phyloP scores from a whole-genome alignment of 257 asterid genomes.

The Coffea canephora region DNA sequence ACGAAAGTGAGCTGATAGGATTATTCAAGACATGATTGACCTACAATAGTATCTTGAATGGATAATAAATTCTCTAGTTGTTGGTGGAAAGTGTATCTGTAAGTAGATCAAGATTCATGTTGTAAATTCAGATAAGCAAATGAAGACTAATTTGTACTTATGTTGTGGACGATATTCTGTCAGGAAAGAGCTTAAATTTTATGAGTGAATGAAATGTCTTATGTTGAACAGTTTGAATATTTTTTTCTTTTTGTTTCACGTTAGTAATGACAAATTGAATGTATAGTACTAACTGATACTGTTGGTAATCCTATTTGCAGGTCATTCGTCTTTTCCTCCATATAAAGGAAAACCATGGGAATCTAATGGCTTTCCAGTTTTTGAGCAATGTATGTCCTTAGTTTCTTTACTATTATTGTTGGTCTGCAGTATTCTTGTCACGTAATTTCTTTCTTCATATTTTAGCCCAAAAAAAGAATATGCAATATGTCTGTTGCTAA shows the following conservation, averaged over 20 bases:
- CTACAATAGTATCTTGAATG: not conserved
- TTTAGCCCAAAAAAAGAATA: not conserved
- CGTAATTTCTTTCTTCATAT: not conserved
- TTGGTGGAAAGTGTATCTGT: not conserved
- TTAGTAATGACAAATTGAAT: slow-evolving; percentile 8
- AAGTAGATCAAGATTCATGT: not conserved
- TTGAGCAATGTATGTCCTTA: slow-evolving; percentile 73
- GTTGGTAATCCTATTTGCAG: slow-evolving; percentile 46
- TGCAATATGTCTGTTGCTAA: slow-evolving; percentile 6
- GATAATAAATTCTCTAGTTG: not conserved
- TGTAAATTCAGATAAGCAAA: not conserved
- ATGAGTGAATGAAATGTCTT: not conserved
- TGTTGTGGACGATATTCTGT: not conserved
- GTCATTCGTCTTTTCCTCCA: slow-evolving; percentile 75
- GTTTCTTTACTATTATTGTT: slow-evolving; percentile 21
- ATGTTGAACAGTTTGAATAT: not conserved
- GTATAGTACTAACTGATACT: not conserved
- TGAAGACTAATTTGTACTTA: not conserved
- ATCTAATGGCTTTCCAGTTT: slow-evolving; percentile 77
- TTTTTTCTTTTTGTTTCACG: slow-evolving; percentile 4
- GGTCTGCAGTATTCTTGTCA: not conserved
- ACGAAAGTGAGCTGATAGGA: not conserved
- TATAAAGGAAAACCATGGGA: slow-evolving; percentile 83
- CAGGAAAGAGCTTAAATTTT: not conserved
- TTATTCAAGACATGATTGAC: not conserved